Evolutionary conservation across 1,284 basidiomycete species (phyloP).

Genomic region (Pholiota adiposa): DNA sequence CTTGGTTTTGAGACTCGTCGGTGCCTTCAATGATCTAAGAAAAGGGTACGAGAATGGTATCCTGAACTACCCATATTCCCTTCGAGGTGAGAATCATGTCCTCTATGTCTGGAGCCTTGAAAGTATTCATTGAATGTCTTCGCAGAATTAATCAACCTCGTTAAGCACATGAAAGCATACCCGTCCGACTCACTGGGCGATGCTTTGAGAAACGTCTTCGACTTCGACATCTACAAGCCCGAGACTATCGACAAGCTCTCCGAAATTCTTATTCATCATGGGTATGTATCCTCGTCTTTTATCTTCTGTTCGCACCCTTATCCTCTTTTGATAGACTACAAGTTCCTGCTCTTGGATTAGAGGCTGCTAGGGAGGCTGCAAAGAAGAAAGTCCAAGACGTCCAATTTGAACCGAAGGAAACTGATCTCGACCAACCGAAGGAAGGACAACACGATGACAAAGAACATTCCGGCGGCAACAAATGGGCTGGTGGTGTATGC

Average conservation of each 20-base stretch:
- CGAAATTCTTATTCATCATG: conserved; percentile 60
- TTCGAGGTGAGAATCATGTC: conserved; percentile 49
- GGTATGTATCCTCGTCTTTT: conserved; percentile 40
- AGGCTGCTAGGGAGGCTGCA: conserved; percentile 55
- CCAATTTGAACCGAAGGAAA: conserved; percentile 58
- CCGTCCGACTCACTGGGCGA: conserved; percentile 58
- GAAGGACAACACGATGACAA: conserved; percentile 64
- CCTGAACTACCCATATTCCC: conserved; percentile 66
- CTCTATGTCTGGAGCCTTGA: background rate
- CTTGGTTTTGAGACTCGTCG: conserved; percentile 57
- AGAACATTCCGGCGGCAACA: conserved; percentile 63
- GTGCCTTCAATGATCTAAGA: conserved; percentile 64
- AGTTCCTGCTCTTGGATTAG: conserved; percentile 56
- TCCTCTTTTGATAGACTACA: conserved; percentile 42
- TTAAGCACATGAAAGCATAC: conserved; percentile 64
- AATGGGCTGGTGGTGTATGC: conserved; percentile 64
- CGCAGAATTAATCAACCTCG: conserved; percentile 65
- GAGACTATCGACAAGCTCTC: conserved; percentile 65
- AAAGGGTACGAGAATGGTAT: conserved; percentile 58
- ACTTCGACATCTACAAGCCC: conserved; percentile 68
- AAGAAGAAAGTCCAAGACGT: conserved; percentile 58
- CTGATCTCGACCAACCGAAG: conserved; percentile 54
- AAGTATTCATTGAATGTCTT: background rate
- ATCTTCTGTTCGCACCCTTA: conserved; percentile 2
- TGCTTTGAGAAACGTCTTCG: conserved; percentile 65